Conservation (phyloP, 1,139 yeast species). For the Candida tetrigidarum region DNA sequence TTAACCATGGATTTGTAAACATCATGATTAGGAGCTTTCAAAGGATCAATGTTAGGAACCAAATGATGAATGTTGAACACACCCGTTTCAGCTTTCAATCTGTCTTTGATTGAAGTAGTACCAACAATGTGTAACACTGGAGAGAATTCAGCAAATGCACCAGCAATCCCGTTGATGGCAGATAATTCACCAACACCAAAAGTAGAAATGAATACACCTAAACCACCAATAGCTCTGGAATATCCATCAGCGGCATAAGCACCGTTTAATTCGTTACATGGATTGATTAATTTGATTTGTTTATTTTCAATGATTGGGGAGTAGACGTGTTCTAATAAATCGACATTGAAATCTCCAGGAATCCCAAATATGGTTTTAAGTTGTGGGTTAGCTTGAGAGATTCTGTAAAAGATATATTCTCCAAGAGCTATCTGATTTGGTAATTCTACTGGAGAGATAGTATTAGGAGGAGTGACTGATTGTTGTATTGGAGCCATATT, state of each 20-base stretch:
- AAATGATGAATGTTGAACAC: slow-evolving; percentile 65
- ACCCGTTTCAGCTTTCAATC: slow-evolving; percentile 28
- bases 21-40: slow-evolving; percentile 57
- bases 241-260: slow-evolving; percentile 85
- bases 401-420: slow-evolving; percentile 41
- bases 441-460: background rate
- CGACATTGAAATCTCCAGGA: slow-evolving; percentile 48
- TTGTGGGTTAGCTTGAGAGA: slow-evolving; percentile 40
- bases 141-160: slow-evolving; percentile 78
- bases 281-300: slow-evolving; percentile 30
- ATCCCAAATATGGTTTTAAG: slow-evolving; percentile 42
- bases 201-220: slow-evolving; percentile 59
- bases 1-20: slow-evolving; percentile 66
- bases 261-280: slow-evolving; percentile 45
- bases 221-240: slow-evolving; percentile 53
- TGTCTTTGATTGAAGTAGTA: slow-evolving; percentile 44
- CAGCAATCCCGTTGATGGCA: slow-evolving; percentile 83
- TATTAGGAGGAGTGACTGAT: slow-evolving; percentile 1
- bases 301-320: slow-evolving; percentile 26
- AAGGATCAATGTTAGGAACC: slow-evolving; percentile 56
- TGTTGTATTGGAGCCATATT: slow-evolving; percentile 9
- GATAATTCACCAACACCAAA: slow-evolving; percentile 90
- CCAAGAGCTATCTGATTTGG: slow-evolving; percentile 35
- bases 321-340: slow-evolving; percentile 40
- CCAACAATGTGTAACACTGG: slow-evolving; percentile 89